Conservation (phyloP, 352 stramenopile genomes). For the Peronospora farinosa region DNA sequence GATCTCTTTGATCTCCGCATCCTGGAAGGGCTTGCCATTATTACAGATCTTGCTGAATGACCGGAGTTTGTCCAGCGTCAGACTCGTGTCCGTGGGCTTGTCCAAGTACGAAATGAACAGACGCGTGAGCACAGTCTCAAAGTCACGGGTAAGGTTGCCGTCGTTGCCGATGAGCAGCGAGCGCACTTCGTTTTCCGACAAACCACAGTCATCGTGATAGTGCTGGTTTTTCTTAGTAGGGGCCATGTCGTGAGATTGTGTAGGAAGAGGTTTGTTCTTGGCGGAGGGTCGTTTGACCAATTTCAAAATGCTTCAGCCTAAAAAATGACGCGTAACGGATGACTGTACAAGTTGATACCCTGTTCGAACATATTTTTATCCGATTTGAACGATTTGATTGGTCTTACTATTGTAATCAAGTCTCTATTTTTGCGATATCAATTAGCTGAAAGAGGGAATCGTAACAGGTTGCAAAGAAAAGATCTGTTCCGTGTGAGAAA, state of each 20-base stretch:
- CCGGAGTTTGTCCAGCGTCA: slow-evolving; percentile 82
- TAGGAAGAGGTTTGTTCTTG: not conserved
- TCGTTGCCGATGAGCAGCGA: slow-evolving; percentile 78
- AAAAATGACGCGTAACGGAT: slow-evolving; percentile 11
- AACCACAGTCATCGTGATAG: slow-evolving; percentile 32
- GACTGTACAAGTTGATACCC: slow-evolving; percentile 13
- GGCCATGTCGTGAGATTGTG: slow-evolving; percentile 32
- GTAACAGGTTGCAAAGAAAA: slow-evolving; percentile 2
- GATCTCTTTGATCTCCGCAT: slow-evolving; percentile 87
- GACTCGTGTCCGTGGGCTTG: slow-evolving; percentile 65
- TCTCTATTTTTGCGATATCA: slow-evolving; percentile 13
- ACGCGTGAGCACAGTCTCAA: slow-evolving; percentile 79
- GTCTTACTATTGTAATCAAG: slow-evolving; percentile 1
- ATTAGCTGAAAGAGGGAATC: too few species aligned
- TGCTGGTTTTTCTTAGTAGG: slow-evolving; percentile 51
- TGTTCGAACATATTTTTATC: slow-evolving; percentile 6
- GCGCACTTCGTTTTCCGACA: slow-evolving; percentile 81
- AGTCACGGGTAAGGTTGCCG: slow-evolving; percentile 77
- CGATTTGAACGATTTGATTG: not conserved
- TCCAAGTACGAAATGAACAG: slow-evolving; percentile 84
- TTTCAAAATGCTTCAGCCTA: slow-evolving; percentile 29
- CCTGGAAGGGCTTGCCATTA: slow-evolving; percentile 82
- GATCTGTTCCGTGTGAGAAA: slow-evolving; percentile 2
- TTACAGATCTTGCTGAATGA: slow-evolving; percentile 88
- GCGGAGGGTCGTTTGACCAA: slow-evolving; percentile 17